Evolutionary conservation across 306 rosid genomes (phyloP).

Genomic region (Dryas octopetala): DNA sequence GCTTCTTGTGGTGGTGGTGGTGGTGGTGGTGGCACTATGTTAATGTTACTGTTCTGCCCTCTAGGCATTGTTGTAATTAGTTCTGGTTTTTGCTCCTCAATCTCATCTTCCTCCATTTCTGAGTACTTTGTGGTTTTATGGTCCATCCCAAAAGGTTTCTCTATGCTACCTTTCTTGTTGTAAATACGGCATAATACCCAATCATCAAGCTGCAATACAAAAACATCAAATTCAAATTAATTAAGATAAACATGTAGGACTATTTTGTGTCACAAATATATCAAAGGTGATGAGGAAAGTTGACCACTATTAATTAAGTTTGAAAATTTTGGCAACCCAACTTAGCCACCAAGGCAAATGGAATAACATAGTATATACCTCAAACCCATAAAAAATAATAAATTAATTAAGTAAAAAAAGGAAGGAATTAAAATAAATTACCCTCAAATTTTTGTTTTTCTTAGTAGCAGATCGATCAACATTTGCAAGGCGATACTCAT

Average conservation of each 20-base stretch:
- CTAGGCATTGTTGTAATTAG: constrained; percentile 6
- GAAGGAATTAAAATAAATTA: constrained; percentile 11
- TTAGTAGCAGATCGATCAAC: constrained; percentile 82
- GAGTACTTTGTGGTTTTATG: constrained; percentile 15
- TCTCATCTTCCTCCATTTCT: constrained; percentile 21
- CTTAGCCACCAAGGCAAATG: background rate
- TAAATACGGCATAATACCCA: constrained; percentile 94
- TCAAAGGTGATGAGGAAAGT: too few species aligned
- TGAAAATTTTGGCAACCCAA: background rate
- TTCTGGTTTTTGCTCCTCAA: constrained; percentile 57
- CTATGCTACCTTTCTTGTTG: constrained; percentile 83
- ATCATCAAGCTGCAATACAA: constrained; percentile 74
- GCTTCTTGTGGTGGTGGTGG: background rate
- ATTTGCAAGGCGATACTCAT: constrained; percentile 93
- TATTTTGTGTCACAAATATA: too few species aligned
- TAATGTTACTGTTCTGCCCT: too few species aligned
- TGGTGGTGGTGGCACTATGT: background rate
- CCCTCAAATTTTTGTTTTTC: constrained; percentile 64
- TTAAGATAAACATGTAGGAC: background rate
- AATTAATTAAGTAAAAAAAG: background rate
- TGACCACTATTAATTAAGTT: too few species aligned
- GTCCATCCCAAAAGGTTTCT: constrained; percentile 38
- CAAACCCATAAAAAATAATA: background rate
- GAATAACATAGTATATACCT: background rate
- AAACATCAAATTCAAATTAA: background rate